phyloP scores from a whole-genome alignment of 345 rosid genomes.

The Nephelium lappaceum region DNA sequence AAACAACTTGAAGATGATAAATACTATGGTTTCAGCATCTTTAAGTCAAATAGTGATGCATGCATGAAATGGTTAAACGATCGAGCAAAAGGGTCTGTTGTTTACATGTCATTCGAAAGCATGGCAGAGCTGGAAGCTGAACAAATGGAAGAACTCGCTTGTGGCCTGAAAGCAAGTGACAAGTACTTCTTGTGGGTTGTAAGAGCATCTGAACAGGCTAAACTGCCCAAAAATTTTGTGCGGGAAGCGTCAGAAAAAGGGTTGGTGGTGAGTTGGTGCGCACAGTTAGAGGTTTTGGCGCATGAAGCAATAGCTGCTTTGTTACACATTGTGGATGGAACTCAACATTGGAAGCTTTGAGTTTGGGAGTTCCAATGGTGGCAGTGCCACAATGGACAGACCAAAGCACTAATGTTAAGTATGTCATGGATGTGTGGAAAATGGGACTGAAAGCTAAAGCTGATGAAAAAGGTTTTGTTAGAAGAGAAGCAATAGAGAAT shows the following conservation, averaged over 20 bases:
- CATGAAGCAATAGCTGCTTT: constrained; percentile 38
- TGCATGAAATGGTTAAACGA: constrained; percentile 29
- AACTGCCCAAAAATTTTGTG: constrained; percentile 26
- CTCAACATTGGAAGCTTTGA: constrained; percentile 42
- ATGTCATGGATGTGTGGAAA: constrained; percentile 42
- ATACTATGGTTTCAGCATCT: constrained; percentile 19
- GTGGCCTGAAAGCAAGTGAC: constrained; percentile 21
- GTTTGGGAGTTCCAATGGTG: constrained; percentile 49
- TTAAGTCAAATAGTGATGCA: constrained; percentile 8
- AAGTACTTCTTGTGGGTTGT: constrained; percentile 39
- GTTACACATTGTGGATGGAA: constrained; percentile 49
- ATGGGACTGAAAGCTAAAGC: constrained; percentile 29
- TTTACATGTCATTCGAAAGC: constrained; percentile 42
- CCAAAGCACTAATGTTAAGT: constrained; percentile 46
- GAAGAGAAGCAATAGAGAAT: constrained; percentile 17
- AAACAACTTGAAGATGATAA: constrained; percentile 19
- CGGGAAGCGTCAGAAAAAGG: background rate
- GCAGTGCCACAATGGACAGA: constrained; percentile 51
- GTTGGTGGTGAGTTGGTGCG: constrained; percentile 44
- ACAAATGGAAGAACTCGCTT: constrained; percentile 35
- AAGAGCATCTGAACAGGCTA: constrained; percentile 30
- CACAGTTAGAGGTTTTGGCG: constrained; percentile 34
- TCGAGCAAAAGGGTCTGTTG: constrained; percentile 28
- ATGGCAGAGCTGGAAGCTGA: constrained; percentile 16
- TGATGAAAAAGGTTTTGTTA: constrained; percentile 27